A percentile compares a stretch with the other conserved stretches of the same genome.
Conservation (phyloP, 2,329 filamentous ascomycete species). For the Claviceps africana region DNA sequence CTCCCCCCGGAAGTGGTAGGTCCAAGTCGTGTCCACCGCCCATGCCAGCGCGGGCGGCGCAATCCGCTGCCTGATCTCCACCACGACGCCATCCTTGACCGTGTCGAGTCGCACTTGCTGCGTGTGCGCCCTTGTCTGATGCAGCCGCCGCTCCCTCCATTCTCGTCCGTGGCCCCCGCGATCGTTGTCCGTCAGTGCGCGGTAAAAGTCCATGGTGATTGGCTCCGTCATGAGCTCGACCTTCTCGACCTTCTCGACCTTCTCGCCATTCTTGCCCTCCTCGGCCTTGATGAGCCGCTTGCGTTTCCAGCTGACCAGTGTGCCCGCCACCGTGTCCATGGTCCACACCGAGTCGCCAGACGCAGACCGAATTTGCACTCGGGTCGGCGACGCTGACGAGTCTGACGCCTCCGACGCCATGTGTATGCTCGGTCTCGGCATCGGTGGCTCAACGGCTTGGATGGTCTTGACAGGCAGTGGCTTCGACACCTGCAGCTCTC, state of each 20-base stretch:
- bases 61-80: slow-evolving; percentile 37
- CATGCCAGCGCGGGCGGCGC: slow-evolving; percentile 52
- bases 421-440: slow-evolving; percentile 12
- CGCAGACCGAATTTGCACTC: slow-evolving; percentile 21
- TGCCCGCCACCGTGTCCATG: slow-evolving; percentile 29
- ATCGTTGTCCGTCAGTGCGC: slow-evolving; percentile 54
- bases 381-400: slow-evolving; percentile 1
- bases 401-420: neutral
- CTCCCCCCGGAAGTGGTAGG: slow-evolving; percentile 39
- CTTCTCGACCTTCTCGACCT: neutral
- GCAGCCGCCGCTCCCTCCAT: slow-evolving; percentile 36
- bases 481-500: slow-evolving; percentile 28
- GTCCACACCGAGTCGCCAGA: slow-evolving; percentile 25
- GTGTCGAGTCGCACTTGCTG: slow-evolving; percentile 20
- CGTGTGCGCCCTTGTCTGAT: slow-evolving; percentile 31
- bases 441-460: slow-evolving; percentile 6
- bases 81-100: slow-evolving; percentile 17
- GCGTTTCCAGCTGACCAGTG: slow-evolving; percentile 27
- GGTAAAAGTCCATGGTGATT: slow-evolving; percentile 42
- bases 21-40: slow-evolving; percentile 35
- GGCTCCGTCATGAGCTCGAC: slow-evolving; percentile 30
- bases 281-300: slow-evolving; percentile 9
- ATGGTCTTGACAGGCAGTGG: slow-evolving; percentile 16
- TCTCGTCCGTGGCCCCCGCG: slow-evolving; percentile 39
- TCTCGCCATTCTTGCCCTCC: neutral